These are phyloP conservation scores for Acidomyces sp. DNA, from an alignment of 495 filamentous ascomycete species.

Conservation along the genomic window DNA sequence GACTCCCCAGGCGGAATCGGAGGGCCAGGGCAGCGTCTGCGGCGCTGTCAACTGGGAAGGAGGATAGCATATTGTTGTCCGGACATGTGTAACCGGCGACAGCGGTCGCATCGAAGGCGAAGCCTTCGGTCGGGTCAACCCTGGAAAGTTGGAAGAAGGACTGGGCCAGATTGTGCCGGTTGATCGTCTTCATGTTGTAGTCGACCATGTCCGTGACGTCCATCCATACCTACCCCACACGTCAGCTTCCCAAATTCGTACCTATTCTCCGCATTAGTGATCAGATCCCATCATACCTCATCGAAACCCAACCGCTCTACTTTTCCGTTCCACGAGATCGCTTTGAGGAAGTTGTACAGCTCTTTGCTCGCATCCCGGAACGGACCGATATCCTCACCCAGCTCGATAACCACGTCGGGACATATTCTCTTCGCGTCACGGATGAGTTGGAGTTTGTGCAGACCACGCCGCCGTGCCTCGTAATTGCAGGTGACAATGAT, in stretches of 20 bases:
- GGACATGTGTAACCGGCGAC: constrained; percentile 49
- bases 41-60: neutral
- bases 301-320: constrained; percentile 78
- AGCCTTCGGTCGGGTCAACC: constrained; percentile 65
- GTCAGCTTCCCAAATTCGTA: too few species aligned
- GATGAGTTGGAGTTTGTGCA: constrained; percentile 74
- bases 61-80: constrained; percentile 1
- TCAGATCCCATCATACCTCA: constrained; percentile 52
- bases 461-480: constrained; percentile 57
- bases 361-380: constrained; percentile 78
- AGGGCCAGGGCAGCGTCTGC: constrained; percentile 15
- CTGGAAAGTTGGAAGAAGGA: constrained; percentile 73
- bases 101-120: constrained; percentile 56
- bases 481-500: constrained; percentile 96
- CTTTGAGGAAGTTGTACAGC: constrained; percentile 55
- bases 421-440: constrained; percentile 66
- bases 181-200: constrained; percentile 63
- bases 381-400: constrained; percentile 73
- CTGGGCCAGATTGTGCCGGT: constrained; percentile 44
- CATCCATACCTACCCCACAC: constrained; percentile 41
- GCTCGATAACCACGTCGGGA: constrained; percentile 70
- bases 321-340: constrained; percentile 58
- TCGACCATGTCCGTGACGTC: constrained; percentile 77
- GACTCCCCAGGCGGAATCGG: constrained; percentile 33
- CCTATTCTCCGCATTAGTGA: too few species aligned